These are phyloP conservation scores for Coleophoma cylindrospora DNA, from an alignment of 2,329 filamentous ascomycete genomes.

Conservation along the genomic window DNA sequence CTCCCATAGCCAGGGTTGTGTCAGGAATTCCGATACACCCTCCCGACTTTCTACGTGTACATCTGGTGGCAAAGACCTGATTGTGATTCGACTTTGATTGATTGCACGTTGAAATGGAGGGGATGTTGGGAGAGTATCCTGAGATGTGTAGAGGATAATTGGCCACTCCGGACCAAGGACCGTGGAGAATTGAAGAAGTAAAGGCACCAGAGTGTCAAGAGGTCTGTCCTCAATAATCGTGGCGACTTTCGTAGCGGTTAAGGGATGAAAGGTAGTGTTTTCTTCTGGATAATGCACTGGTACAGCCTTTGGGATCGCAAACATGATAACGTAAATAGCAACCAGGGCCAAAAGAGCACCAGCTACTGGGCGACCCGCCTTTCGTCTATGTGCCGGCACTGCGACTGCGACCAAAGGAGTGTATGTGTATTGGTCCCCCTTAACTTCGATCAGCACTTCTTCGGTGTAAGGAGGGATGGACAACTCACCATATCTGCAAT, in stretches of 20 bases:
- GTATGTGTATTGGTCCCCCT: too few species aligned
- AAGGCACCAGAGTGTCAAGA: constrained; percentile 26
- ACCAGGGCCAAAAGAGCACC: neutral
- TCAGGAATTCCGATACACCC: constrained; percentile 30
- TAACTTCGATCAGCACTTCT: too few species aligned
- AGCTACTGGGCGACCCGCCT: neutral
- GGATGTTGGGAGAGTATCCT: constrained; percentile 16
- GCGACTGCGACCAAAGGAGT: too few species aligned
- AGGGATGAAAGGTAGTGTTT: neutral
- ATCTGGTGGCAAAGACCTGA: constrained; percentile 29
- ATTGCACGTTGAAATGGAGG: constrained; percentile 29
- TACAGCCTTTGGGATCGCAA: neutral
- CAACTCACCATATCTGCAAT: too few species aligned
- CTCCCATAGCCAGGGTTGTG: constrained; percentile 27
- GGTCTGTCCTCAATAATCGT: constrained; percentile 32
- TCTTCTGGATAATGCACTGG: neutral
- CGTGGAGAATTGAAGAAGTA: constrained; percentile 32
- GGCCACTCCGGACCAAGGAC: constrained; percentile 38
- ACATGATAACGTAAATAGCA: neutral
- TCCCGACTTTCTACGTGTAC: constrained; percentile 23
- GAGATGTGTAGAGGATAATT: constrained; percentile 34
- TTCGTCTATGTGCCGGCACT: too few species aligned
- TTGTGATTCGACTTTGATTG: constrained; percentile 21
- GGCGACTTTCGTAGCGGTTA: constrained; percentile 27
- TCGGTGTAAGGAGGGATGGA: too few species aligned